Percentiles rank a stretch among this genome's conserved stretches.
Conservation (phyloP, 2,329 filamentous ascomycete species). For the Tetracladium maxilliforme region DNA sequence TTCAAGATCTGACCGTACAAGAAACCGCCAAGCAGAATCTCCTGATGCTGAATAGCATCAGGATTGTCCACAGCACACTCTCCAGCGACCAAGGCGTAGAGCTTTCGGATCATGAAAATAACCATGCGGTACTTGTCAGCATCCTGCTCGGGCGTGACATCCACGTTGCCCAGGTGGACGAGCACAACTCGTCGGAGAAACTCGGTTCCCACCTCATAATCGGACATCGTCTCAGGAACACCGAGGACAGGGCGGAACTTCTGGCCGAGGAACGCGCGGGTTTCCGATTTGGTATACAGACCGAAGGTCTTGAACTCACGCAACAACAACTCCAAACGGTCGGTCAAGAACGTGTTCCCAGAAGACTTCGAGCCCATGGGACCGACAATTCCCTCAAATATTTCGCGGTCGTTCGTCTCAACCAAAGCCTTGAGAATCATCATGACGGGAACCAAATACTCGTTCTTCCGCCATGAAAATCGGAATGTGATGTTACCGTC, state of each 20-base stretch:
- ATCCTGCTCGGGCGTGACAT: conserved; percentile 74
- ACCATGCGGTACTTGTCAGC: conserved; percentile 88
- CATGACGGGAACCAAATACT: conserved; percentile 89
- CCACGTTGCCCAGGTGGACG: conserved; percentile 75
- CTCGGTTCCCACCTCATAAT: conserved; percentile 82
- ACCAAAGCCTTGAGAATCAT: conserved; percentile 93
- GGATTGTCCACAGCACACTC: conserved; percentile 92
- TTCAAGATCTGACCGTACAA: conserved; percentile 93
- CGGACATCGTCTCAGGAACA: conserved; percentile 67
- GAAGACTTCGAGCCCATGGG: conserved; percentile 60
- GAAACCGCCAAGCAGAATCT: conserved; percentile 84
- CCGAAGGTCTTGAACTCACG: conserved; percentile 88
- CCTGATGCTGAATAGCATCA: conserved; percentile 91
- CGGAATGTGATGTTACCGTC: conserved; percentile 95
- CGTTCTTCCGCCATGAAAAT: conserved; percentile 95
- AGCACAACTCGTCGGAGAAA: conserved; percentile 83
- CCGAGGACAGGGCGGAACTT: conserved; percentile 85
- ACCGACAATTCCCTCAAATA: conserved; percentile 87
- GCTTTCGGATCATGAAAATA: conserved; percentile 89
- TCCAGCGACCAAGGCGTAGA: conserved; percentile 84
- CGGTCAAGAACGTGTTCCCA: conserved; percentile 83
- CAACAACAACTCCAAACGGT: conserved; percentile 81
- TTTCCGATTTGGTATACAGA: conserved; percentile 69
- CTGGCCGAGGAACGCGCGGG: conserved; percentile 71
- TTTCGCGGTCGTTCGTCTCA: conserved; percentile 92